Evolutionary conservation across 177 flowering plant genomes (phyloP).

Genomic region (Vitis hybrid): DNA sequence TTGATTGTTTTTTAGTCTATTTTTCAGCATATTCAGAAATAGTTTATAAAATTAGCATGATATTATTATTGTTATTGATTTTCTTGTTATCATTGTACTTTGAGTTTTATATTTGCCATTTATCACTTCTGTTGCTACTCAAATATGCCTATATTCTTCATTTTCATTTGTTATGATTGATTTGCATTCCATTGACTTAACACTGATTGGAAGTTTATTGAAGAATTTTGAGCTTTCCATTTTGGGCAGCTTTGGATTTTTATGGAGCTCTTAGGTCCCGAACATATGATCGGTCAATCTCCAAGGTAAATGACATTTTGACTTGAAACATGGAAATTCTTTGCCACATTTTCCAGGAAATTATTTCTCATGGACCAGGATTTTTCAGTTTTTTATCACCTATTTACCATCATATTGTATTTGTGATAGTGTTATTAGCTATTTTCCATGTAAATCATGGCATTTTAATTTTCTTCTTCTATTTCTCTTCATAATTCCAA

Average conservation of each 20-base stretch:
- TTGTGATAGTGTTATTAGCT: background rate
- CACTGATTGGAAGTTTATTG: background rate
- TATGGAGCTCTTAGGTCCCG: constrained; percentile 74
- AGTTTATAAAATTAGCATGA: too few species aligned
- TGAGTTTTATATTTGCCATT: too few species aligned
- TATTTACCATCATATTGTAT: background rate
- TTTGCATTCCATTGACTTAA: background rate
- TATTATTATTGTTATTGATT: too few species aligned
- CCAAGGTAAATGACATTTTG: constrained; percentile 37
- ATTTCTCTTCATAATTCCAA: background rate
- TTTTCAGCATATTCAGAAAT: too few species aligned
- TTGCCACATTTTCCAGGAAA: background rate
- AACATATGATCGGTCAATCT: constrained; percentile 61
- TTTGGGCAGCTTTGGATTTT: constrained; percentile 63
- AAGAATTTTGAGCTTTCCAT: background rate
- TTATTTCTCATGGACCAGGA: background rate
- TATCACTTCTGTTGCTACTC: too few species aligned
- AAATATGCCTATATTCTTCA: background rate
- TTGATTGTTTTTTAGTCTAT: too few species aligned
- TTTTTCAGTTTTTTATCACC: background rate
- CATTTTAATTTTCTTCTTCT: background rate
- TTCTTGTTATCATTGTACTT: too few species aligned
- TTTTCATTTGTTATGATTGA: background rate
- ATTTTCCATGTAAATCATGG: background rate
- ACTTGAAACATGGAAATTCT: background rate